Base-by-base conservation (phyloP, 192 early-diverging fungal species). In the Lobosporangium transversale region DNA sequence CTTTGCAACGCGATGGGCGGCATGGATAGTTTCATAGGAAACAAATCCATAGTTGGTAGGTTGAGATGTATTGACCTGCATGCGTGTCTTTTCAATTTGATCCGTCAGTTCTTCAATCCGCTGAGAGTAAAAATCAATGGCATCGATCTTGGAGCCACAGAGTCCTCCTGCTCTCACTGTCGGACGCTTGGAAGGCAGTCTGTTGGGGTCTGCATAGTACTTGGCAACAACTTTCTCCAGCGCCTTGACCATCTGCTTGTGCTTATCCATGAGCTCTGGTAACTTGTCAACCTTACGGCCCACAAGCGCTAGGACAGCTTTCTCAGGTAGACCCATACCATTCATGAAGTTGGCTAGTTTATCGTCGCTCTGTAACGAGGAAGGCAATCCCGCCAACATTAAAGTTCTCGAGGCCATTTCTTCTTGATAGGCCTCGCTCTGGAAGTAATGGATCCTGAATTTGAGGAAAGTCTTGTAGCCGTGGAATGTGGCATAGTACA, bases 41-140 rank as follows among this genome's bases (percentile, higher is more conserved):
- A 93, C 80, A 78, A 90, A 93, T 0, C 84, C 92, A 23, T 90
- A 89, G 70, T 86, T 92, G 43, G 88, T 88, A 4, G 87, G 74
- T 24, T 75, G 86, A 31, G 81, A 86, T 7, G 79, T 79, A 21
- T 71, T 66, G 14, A 86, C 79, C 47, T 85, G 68, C 12, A 50
- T 55, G 26, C 89, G 79, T 8, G 79, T 74, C 36, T 68, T 36
- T 32, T 85, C 79, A 68, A 93, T 92, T 40, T 86, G 62, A 4
- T 71, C 58, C 55, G 85, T 81, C 17, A 90, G 70, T 1, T 51
- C 58, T 62, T 90, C 86, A 0, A 93, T 88, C 42, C 87, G 80
- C 26, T 80, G 62, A 37, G 90, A 86, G 62, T 90, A 90, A 57
- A 90, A 85, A 52, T 92, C 86, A 53, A 93, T 92, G 20, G 89